Evolutionary conservation across 2,329 filamentous ascomycete species (phyloP).

Genomic region (Onygenales sp.): DNA sequence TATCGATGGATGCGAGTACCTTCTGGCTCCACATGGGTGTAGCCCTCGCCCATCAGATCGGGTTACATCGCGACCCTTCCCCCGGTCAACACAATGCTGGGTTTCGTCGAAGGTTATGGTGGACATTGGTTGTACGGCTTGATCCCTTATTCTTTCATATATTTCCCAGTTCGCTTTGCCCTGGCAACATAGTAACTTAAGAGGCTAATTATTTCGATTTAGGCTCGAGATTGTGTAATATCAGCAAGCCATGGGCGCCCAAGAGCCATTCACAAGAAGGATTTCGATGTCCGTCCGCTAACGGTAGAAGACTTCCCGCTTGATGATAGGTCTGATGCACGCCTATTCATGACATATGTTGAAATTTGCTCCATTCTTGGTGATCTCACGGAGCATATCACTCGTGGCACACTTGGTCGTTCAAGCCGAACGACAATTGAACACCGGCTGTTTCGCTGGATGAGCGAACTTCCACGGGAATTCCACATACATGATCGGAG

Average conservation of each 20-base stretch:
- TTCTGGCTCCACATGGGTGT: constrained; percentile 29
- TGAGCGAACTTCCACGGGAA: constrained; percentile 13
- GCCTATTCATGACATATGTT: constrained; percentile 12
- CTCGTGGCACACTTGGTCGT: constrained; percentile 21
- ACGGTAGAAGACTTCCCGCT: constrained; percentile 8
- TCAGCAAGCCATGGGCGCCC: constrained; percentile 12
- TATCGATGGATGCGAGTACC: constrained; percentile 25
- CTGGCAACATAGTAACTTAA: not conserved
- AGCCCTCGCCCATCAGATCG: constrained; percentile 26
- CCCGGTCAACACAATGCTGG: constrained; percentile 15
- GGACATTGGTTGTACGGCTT: constrained; percentile 1
- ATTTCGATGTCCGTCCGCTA: constrained; percentile 11
- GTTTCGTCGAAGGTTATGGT: constrained; percentile 2
- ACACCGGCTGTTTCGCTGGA: constrained; percentile 24
- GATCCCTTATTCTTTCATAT: not conserved
- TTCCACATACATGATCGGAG: constrained; percentile 7
- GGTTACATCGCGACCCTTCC: constrained; percentile 24
- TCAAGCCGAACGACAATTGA: constrained; percentile 18
- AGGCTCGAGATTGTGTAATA: constrained; percentile 14
- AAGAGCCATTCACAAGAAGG: constrained; percentile 9
- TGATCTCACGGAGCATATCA: constrained; percentile 10
- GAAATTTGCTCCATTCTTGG: constrained; percentile 12
- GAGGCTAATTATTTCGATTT: not conserved
- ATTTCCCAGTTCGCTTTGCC: not conserved
- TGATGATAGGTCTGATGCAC: constrained; percentile 7